Evolutionary conservation across 116 monocot genomes (phyloP).

Genomic region (Iris pallida): DNA sequence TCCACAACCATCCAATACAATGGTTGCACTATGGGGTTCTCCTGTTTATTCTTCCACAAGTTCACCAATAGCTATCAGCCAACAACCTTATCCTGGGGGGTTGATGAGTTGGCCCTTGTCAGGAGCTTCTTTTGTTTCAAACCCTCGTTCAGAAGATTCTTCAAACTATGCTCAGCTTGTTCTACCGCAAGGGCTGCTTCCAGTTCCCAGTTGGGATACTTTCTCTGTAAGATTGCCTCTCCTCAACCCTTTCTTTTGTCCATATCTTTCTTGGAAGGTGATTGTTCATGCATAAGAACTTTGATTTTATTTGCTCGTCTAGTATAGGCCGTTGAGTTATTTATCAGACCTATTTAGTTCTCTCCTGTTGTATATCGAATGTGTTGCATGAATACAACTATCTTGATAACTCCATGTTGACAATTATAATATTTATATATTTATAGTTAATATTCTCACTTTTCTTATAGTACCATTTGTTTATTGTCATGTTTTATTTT

Average conservation of each 20-base stretch:
- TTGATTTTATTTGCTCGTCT: neutral
- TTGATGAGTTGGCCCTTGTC: conserved; percentile 36
- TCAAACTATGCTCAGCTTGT: conserved; percentile 54
- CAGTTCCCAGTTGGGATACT: conserved; percentile 55
- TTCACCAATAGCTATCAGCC: conserved; percentile 27
- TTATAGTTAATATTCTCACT: too few relatives aligned
- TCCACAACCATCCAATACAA: conserved; percentile 56
- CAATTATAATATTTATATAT: too few relatives aligned
- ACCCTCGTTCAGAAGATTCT: conserved; percentile 48
- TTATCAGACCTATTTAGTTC: too few relatives aligned
- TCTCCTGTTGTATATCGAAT: too few relatives aligned
- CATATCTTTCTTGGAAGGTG: conserved; percentile 3
- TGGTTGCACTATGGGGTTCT: conserved; percentile 31
- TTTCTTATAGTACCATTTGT: too few relatives aligned
- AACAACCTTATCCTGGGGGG: conserved; percentile 31
- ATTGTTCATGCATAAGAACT: neutral
- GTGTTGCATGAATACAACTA: too few relatives aligned
- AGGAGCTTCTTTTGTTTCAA: conserved; percentile 44
- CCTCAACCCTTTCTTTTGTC: neutral
- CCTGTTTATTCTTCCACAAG: conserved; percentile 38
- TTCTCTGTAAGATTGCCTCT: conserved; percentile 33
- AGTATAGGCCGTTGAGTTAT: too few relatives aligned
- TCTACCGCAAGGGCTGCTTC: conserved; percentile 53
- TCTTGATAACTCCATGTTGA: too few relatives aligned
- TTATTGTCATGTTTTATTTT: too few relatives aligned